A percentile compares a stretch with the other conserved stretches of the same genome.
Evolutionary conservation across 768 basidiomycete species (phyloP).

Genomic region (Xerocomellus intermedius): DNA sequence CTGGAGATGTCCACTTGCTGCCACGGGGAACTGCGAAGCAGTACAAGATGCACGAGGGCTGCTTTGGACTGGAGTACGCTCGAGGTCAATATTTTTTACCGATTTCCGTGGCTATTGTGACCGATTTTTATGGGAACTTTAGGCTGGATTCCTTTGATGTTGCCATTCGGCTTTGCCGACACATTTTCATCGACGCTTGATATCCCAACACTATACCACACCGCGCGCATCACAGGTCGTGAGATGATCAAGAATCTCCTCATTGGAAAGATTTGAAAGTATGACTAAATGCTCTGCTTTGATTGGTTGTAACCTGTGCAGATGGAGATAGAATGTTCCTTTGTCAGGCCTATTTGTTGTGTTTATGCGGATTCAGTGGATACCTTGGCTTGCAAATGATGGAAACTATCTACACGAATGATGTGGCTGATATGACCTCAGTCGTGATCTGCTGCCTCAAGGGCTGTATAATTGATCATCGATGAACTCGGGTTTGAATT

Average conservation of each 20-base stretch:
- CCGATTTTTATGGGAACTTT: background rate
- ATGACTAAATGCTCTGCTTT: background rate
- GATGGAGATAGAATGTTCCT: background rate
- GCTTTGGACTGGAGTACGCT: conserved; percentile 95
- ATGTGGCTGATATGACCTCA: too few relatives aligned
- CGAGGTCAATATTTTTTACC: conserved; percentile 54
- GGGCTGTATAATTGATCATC: background rate
- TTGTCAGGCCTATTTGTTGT: background rate
- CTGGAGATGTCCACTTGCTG: conserved; percentile 85
- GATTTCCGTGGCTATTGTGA: background rate
- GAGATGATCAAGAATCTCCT: conserved; percentile 84
- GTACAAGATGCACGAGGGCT: conserved; percentile 96
- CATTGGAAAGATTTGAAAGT: conserved; percentile 74
- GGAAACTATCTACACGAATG: background rate
- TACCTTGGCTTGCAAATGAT: background rate
- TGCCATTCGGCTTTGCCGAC: conserved; percentile 93
- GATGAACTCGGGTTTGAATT: background rate
- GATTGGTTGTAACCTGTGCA: background rate
- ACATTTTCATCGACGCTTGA: conserved; percentile 87
- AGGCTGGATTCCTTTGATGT: conserved; percentile 98
- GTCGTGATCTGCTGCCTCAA: background rate
- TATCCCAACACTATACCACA: conserved; percentile 76
- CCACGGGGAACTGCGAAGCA: conserved; percentile 86
- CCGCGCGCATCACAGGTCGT: conserved; percentile 70
- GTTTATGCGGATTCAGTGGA: background rate